Conservation (phyloP, 768 basidiomycete species). For the Pholiota conissans region DNA sequence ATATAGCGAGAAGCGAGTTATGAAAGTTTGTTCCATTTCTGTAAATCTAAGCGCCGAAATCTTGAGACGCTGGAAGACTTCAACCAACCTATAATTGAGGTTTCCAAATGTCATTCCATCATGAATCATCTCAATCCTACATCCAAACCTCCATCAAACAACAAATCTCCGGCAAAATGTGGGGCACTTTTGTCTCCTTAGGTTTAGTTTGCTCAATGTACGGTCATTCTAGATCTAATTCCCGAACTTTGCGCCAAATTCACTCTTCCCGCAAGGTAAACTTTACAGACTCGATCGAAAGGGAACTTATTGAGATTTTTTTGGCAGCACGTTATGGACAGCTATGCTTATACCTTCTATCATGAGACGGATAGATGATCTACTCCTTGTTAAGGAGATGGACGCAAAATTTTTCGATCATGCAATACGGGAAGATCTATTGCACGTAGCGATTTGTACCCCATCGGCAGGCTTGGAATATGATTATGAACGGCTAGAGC, state of each 20-base stretch:
- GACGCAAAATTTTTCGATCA: conserved; percentile 68
- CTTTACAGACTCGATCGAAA: background rate
- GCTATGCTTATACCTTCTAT: conserved; percentile 75
- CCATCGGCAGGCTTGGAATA: conserved; percentile 68
- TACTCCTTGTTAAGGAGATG: conserved; percentile 76
- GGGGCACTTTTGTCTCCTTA: conserved; percentile 19
- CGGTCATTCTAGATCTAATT: conserved; percentile 59
- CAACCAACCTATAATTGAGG: conserved; percentile 73
- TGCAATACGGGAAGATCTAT: conserved; percentile 56
- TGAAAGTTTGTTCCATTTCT: conserved; percentile 64
- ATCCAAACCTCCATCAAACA: conserved; percentile 36
- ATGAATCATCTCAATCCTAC: conserved; percentile 63
- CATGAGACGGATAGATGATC: conserved; percentile 67
- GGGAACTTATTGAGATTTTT: background rate
- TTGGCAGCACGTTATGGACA: conserved; percentile 62
- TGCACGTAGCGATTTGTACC: conserved; percentile 68
- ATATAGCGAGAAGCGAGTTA: conserved; percentile 62
- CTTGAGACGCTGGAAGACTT: conserved; percentile 63
- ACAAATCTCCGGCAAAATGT: conserved; percentile 60
- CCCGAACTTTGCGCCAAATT: conserved; percentile 79
- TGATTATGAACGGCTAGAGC: conserved; percentile 84
- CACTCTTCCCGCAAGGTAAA: conserved; percentile 71
- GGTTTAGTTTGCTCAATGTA: background rate
- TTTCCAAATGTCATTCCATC: conserved; percentile 48
- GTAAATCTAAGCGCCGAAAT: conserved; percentile 57